Evolutionary conservation across 768 basidiomycete species (phyloP), one percentile per base, ranked within the genome.

Genomic region (Auriscalpium microsporum): DNA sequence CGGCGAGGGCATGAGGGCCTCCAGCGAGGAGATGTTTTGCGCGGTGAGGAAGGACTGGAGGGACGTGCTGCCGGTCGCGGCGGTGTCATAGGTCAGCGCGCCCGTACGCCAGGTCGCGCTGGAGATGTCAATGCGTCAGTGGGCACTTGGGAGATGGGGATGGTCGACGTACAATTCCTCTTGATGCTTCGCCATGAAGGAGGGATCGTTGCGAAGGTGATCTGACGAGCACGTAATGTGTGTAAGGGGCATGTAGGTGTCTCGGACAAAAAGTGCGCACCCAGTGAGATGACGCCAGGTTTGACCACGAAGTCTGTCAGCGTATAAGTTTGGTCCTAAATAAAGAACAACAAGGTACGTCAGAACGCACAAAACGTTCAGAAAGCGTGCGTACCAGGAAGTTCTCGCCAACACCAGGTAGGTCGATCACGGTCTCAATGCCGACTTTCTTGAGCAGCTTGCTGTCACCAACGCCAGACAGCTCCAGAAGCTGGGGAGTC

Each of bases 401-500:
- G 58, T 75, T 74, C 60, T 72, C 69, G 8, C 76, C 75, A 34
- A 78, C 77, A 50, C 70, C 71, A 28, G 76, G 75, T 1, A 77
- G 69, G 54, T 77, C 75, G n/a, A 74, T 54, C 37, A 65, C 55
- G 23, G 60, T 59, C n/a, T 63, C 53, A 50, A 78, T 71, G 5
- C 68, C 69, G 36, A 72, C 56, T 10, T 37, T 56, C 28, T 66
- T 57, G 21, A 77, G 63, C 38, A 71, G 61, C 5, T 55, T 64
- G 14, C 60, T 58, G 46, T 73, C 69, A 44, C 76, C 78, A 55
- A 78, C 69, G 35, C 67, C 64, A 2, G 58, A 60, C 3, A 60
- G 56, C 35, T 58, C 58, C 33, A 60, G 23, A 4, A 60, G 45
- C 50, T 75, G 73, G 33, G 75, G 68, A 0, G 71, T 71, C 55